Conservation (phyloP, 179 eudicot genomes). For the Beta macrorhiza region DNA sequence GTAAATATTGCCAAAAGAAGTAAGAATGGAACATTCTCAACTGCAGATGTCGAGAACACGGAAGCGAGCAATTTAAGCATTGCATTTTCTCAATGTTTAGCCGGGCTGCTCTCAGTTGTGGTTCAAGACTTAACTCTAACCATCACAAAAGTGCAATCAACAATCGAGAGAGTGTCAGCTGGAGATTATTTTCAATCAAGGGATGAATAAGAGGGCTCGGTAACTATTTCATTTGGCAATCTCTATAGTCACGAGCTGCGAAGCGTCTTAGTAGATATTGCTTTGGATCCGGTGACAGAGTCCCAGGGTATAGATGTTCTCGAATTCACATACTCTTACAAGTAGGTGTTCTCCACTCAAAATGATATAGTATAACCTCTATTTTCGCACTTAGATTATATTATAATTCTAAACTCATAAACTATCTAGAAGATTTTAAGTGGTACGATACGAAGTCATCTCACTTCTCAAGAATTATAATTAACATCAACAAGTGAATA, state of each 20-base stretch:
- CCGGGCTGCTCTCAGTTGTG: slow-evolving; percentile 16
- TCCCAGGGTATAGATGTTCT: slow-evolving; percentile 6
- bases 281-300: slow-evolving; percentile 6
- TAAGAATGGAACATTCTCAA: slow-evolving; percentile 19
- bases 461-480: too few species aligned
- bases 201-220: background rate
- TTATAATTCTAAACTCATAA: background rate
- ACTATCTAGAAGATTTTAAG: too few species aligned
- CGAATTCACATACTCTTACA: slow-evolving; percentile 18
- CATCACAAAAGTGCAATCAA: slow-evolving; percentile 5
- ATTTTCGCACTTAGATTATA: background rate
- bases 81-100: slow-evolving; percentile 28
- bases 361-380: background rate
- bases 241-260: slow-evolving; percentile 19
- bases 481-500: too few species aligned
- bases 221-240: slow-evolving; percentile 15
- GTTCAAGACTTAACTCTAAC: slow-evolving; percentile 17
- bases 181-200: slow-evolving; percentile 3
- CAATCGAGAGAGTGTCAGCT: slow-evolving; percentile 3
- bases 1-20: slow-evolving; percentile 17
- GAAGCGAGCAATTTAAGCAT: slow-evolving; percentile 16
- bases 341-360: background rate
- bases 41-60: slow-evolving; percentile 1
- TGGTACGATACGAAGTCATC: too few species aligned
- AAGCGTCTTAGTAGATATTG: slow-evolving; percentile 10